These are phyloP conservation scores for Boletellus emodensis DNA, from an alignment of 768 basidiomycete genomes.

Conservation along the genomic window DNA sequence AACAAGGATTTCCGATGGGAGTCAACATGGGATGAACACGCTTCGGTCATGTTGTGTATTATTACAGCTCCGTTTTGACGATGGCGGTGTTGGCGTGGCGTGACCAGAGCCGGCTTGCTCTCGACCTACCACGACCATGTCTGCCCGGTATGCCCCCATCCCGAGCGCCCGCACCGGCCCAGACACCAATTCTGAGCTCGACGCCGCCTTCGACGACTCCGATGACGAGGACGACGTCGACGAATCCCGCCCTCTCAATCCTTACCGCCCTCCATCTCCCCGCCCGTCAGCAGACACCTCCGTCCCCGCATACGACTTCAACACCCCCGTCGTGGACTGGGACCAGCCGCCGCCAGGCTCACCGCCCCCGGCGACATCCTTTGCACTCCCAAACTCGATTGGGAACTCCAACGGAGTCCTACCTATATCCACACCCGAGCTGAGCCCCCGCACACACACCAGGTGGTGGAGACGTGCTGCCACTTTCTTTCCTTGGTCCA, in stretches of 20 bases:
- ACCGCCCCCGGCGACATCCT: conserved; percentile 60
- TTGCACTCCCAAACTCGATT: conserved; percentile 62
- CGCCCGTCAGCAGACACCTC: conserved; percentile 12
- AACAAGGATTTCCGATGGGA: conserved; percentile 25
- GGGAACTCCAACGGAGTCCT: conserved; percentile 76
- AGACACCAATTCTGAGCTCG: conserved; percentile 60
- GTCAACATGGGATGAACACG: conserved; percentile 5
- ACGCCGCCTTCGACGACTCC: conserved; percentile 81
- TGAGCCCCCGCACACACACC: conserved; percentile 26
- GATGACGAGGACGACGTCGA: conserved; percentile 59
- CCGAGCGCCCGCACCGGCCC: conserved; percentile 53
- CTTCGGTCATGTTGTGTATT: neutral
- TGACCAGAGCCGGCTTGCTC: neutral
- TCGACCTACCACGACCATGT: conserved; percentile 29
- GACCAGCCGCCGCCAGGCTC: conserved; percentile 82
- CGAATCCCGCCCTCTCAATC: conserved; percentile 51
- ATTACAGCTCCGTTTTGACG: neutral
- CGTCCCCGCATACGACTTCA: conserved; percentile 68
- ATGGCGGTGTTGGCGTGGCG: conserved; percentile 7
- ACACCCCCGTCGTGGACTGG: conserved; percentile 61
- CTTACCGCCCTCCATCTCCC: conserved; percentile 29
- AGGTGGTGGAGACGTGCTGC: conserved; percentile 55
- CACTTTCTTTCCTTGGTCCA: conserved; percentile 50
- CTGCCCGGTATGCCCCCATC: conserved; percentile 66
- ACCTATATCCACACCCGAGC: conserved; percentile 43